Conservation (phyloP, 164 flowering plant genomes). For the Nelumbo lutea region DNA sequence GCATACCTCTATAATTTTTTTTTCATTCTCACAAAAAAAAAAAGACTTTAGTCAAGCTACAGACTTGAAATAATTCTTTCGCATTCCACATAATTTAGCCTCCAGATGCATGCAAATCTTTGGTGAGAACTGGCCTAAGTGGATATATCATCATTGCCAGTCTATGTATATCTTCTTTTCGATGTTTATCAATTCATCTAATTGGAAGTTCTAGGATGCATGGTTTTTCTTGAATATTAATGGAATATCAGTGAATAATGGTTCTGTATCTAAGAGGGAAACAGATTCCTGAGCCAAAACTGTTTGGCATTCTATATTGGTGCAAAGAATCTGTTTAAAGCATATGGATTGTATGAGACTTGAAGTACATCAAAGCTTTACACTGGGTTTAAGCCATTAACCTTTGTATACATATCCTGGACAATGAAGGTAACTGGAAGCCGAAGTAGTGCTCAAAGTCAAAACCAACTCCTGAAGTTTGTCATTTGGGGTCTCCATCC, state of each 20-base stretch:
- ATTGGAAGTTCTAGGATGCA: constrained; percentile 1
- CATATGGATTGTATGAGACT: background rate
- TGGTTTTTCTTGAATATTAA: background rate
- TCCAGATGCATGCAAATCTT: too few species aligned
- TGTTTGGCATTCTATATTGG: constrained; percentile 54
- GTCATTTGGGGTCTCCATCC: background rate
- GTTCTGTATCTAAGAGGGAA: constrained; percentile 29
- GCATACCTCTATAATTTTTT: too few species aligned
- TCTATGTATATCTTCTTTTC: background rate
- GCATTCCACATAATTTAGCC: too few species aligned
- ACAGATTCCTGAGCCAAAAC: constrained; percentile 36
- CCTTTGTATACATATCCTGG: background rate
- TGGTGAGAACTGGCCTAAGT: too few species aligned
- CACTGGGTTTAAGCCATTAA: background rate
- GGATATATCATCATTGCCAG: too few species aligned
- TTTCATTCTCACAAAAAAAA: too few species aligned
- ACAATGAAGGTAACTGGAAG: background rate
- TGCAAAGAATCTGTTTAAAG: constrained; percentile 50
- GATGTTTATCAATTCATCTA: background rate
- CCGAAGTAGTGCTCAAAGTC: background rate
- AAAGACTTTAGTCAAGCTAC: too few species aligned
- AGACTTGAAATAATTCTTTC: too few species aligned
- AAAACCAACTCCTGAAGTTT: background rate
- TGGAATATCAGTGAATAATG: background rate
- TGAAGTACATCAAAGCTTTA: too few species aligned